phyloP scores from a whole-genome alignment of 345 rosid species.

The Abelmoschus esculentus region DNA sequence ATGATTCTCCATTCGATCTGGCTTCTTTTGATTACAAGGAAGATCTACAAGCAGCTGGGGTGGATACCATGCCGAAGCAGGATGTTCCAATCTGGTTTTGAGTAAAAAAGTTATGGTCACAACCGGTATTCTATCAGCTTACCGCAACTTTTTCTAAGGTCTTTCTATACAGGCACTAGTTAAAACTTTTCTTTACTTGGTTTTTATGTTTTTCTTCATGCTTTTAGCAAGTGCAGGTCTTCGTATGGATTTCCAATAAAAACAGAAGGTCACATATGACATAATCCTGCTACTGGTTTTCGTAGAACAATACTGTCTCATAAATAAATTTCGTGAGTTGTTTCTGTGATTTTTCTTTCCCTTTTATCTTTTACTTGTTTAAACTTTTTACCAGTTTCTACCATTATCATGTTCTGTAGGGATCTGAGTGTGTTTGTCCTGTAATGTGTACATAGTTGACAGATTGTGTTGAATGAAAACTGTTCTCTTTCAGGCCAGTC shows the following conservation, averaged over 20 bases:
- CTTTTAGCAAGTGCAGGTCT: constrained; percentile 9
- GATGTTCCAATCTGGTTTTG: constrained; percentile 66
- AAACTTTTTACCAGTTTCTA: not conserved
- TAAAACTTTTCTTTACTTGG: not conserved
- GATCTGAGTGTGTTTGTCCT: constrained; percentile 20
- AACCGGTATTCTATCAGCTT: not conserved
- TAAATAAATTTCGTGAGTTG: constrained; percentile 23
- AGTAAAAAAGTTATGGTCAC: constrained; percentile 9
- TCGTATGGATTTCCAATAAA: constrained; percentile 17
- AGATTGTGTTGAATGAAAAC: constrained; percentile 10
- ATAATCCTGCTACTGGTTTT: not conserved
- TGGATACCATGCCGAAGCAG: constrained; percentile 55
- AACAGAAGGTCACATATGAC: constrained; percentile 2
- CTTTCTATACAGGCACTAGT: not conserved
- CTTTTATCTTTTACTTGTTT: not conserved
- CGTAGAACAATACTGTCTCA: constrained; percentile 22
- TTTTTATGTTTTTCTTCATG: not conserved
- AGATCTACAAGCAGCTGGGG: constrained; percentile 45
- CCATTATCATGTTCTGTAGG: constrained; percentile 8
- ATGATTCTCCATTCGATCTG: constrained; percentile 58
- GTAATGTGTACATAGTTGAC: constrained; percentile 15
- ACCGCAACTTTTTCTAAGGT: not conserved
- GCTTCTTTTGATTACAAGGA: constrained; percentile 64
- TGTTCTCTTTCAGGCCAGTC: constrained; percentile 12
- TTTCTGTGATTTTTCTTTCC: not conserved